Conservation (phyloP, 768 basidiomycete genomes). For the Stropharia rugosoannulata region DNA sequence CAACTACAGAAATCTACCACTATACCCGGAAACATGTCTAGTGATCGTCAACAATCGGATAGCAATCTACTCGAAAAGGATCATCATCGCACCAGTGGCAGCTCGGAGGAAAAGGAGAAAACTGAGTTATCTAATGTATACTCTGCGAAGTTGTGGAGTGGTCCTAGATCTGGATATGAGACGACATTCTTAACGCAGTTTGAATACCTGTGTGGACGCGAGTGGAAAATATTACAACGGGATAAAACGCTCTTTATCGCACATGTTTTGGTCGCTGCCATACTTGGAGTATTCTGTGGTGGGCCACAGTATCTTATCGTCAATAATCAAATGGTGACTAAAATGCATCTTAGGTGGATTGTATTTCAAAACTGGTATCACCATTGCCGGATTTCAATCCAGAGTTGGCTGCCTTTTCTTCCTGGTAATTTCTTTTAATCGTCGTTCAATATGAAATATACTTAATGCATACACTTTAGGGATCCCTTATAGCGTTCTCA, state of each 20-base stretch:
- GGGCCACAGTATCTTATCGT: slow-evolving; percentile 17
- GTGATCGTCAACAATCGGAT: neutral
- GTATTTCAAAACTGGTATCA: slow-evolving; percentile 76
- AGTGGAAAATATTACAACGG: slow-evolving; percentile 81
- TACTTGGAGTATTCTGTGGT: slow-evolving; percentile 89
- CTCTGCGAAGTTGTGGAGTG: neutral
- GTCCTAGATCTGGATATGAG: slow-evolving; percentile 38
- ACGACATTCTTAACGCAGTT: slow-evolving; percentile 90
- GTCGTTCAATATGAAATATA: neutral
- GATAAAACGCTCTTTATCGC: slow-evolving; percentile 83
- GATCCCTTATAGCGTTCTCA: slow-evolving; percentile 89
- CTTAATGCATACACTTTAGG: slow-evolving; percentile 40
- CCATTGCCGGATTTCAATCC: slow-evolving; percentile 92
- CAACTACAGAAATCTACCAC: slow-evolving; percentile 16
- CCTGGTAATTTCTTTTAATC: slow-evolving; percentile 47
- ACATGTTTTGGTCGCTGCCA: slow-evolving; percentile 65
- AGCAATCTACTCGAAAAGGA: neutral
- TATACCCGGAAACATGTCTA: neutral
- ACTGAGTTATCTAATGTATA: neutral
- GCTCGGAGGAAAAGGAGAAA: neutral
- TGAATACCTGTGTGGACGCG: slow-evolving; percentile 76
- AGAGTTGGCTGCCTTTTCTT: slow-evolving; percentile 95
- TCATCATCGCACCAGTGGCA: neutral
- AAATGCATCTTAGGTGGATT: slow-evolving; percentile 59
- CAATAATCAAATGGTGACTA: neutral